Conservation (phyloP, 148 eudicot species). For the Diospyros kaki region DNA sequence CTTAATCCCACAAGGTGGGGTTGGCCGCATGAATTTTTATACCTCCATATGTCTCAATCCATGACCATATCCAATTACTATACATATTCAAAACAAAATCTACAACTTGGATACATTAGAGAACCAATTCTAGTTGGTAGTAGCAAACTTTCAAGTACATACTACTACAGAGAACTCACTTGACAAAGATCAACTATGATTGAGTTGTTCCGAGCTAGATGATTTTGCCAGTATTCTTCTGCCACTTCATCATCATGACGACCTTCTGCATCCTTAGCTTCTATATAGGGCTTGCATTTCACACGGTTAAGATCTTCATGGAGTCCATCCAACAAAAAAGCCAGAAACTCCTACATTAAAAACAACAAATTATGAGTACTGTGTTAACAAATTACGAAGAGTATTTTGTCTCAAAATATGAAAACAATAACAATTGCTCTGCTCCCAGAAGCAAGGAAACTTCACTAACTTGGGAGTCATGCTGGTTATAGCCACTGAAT, state of each 20-base stretch:
- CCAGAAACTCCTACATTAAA: conserved; percentile 64
- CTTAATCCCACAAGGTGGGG: no score
- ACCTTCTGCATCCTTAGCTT: conserved; percentile 51
- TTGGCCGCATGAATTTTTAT: no score
- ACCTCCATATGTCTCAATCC: no score
- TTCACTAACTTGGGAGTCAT: conserved; percentile 77
- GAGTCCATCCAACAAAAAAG: conserved; percentile 86
- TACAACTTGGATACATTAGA: no score
- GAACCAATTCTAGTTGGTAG: no score
- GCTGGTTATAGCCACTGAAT: conserved; percentile 83
- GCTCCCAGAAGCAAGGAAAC: conserved; percentile 1
- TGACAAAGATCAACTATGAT: conserved; percentile 73
- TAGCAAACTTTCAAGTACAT: no score
- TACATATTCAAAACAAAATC: no score
- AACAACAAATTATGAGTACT: neutral
- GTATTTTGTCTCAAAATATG: neutral
- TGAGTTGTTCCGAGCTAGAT: conserved; percentile 80
- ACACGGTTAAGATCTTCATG: conserved; percentile 94
- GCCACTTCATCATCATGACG: conserved; percentile 62
- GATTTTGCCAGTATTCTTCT: conserved; percentile 72
- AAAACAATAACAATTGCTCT: conserved; percentile 6
- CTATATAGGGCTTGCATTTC: conserved; percentile 60
- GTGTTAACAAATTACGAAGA: neutral
- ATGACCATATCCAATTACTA: no score
- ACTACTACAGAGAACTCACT: conserved; percentile 37